Conservation (phyloP, 768 basidiomycete genomes). For the Cantharellus cinnabarinus region DNA sequence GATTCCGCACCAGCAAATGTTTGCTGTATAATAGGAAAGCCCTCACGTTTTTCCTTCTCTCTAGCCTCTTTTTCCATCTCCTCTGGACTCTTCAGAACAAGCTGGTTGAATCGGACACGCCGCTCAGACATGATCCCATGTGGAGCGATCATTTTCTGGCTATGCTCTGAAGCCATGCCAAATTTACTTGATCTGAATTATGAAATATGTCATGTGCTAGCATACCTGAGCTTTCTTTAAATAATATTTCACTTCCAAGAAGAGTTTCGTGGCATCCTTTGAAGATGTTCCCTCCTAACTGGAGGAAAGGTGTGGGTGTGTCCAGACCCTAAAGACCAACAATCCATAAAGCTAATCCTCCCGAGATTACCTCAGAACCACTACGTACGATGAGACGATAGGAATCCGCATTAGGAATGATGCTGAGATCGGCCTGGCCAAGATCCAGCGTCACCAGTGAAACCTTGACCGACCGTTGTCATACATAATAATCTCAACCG, state of each 20-base stretch:
- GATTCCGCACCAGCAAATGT: background rate
- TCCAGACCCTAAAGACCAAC: constrained; percentile 38
- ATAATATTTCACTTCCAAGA: constrained; percentile 57
- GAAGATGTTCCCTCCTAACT: constrained; percentile 54
- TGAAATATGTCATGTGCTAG: background rate
- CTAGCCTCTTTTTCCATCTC: background rate
- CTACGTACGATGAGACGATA: constrained; percentile 55
- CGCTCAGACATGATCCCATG: background rate
- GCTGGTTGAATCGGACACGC: background rate
- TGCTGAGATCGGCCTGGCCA: constrained; percentile 46
- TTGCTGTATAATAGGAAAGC: background rate
- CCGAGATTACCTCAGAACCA: background rate
- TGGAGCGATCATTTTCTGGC: background rate
- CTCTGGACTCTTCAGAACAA: background rate
- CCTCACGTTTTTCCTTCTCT: background rate
- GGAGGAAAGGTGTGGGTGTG: constrained; percentile 55
- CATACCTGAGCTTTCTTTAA: constrained; percentile 40
- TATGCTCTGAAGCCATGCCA: background rate
- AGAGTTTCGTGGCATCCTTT: constrained; percentile 47
- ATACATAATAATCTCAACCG: background rate
- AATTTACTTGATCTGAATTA: background rate
- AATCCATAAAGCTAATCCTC: background rate
- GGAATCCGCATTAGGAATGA: constrained; percentile 47
- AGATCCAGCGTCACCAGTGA: constrained; percentile 57
- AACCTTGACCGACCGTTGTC: background rate